Evolutionary conservation across 805 yeast species (phyloP), one percentile per base, ranked within the genome.

Genomic region (Yarrowia alimentaria): DNA sequence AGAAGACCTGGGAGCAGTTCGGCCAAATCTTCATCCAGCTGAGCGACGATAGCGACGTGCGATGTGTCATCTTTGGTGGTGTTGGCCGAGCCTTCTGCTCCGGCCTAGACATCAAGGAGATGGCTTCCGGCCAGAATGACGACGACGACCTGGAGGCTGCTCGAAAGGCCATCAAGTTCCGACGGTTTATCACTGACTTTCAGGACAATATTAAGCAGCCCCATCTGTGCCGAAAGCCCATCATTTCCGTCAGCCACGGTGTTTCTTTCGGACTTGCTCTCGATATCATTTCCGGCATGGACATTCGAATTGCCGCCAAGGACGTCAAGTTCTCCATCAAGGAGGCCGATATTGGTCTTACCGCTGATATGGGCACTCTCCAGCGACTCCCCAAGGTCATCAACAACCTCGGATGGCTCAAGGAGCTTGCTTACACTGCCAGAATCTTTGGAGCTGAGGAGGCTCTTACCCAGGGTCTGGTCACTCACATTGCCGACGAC

Each of bases 361-460:
- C 85, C 29, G 89, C 93, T 1, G 93, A 85, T 62, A 82, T 85
- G 60, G 94, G 94, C 4, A 74, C 85, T 1, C 68, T 85, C 53
- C 90, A 85, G 65, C 71, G 91, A 60, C 60, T 83, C 53, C 82
- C 86, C 5, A 60, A 61, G 14, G 52, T 80, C 1, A 74, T 75
- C 14, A 74, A 73, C 33, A 81, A 81, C 61, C 65, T 69, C 12
- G 79, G 86, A 5, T 71, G 77, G 67, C 65, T 82, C 54, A 74
- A 73, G 61, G 84, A 81, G 57, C 65, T 78, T 40, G 79, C 84
- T 4, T 71, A 79, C 56, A 80, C 88, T 0, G 91, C 83, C 7
- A 75, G 76, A 19, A 62, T 65, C 10, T 83, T 83, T 54, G 66
- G 67, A 12, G 75, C 77, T 1, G 65, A 69, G n/a, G 81, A 77